Conservation (phyloP, 805 yeast genomes). For the Saturnispora hagleri region DNA sequence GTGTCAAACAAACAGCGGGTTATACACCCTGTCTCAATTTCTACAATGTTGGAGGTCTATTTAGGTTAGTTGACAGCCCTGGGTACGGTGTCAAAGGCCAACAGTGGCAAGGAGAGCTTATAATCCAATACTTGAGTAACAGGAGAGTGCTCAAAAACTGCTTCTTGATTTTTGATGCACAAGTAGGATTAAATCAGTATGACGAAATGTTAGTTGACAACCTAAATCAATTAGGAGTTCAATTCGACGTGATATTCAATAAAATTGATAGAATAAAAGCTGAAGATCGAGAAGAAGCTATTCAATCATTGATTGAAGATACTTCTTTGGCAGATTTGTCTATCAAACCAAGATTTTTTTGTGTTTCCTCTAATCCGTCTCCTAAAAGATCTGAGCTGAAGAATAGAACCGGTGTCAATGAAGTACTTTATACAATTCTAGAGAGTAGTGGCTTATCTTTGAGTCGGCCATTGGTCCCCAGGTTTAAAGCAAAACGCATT, state of each 20-base stretch:
- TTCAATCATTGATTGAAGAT: conserved; percentile 32
- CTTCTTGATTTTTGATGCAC: conserved; percentile 53
- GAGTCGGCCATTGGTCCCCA: conserved; percentile 11
- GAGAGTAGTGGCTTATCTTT: conserved; percentile 40
- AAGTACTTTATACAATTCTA: conserved; percentile 41
- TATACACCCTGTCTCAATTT: conserved; percentile 59
- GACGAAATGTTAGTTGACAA: conserved; percentile 47
- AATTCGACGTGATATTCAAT: conserved; percentile 69
- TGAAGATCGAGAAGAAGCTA: conserved; percentile 22
- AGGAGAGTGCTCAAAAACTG: conserved; percentile 48
- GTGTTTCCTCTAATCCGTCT: conserved; percentile 40
- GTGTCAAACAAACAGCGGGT: conserved; percentile 28
- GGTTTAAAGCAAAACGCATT: conserved; percentile 6
- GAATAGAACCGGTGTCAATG: conserved; percentile 43
- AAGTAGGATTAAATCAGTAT: conserved; percentile 46
- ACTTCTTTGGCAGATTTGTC: conserved; percentile 33
- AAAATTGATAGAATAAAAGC: conserved; percentile 54
- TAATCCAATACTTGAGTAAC: conserved; percentile 49
- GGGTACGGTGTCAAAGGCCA: conserved; percentile 79
- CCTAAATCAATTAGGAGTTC: conserved; percentile 45
- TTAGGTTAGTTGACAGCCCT: conserved; percentile 75
- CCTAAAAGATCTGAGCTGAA: conserved; percentile 17
- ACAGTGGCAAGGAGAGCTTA: conserved; percentile 57
- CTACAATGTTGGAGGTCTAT: conserved; percentile 52
- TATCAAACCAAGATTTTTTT: conserved; percentile 33